Percentiles rank a stretch among this genome's conserved stretches.
Conservation (phyloP, 768 basidiomycete species). For the Collybia nuda region DNA sequence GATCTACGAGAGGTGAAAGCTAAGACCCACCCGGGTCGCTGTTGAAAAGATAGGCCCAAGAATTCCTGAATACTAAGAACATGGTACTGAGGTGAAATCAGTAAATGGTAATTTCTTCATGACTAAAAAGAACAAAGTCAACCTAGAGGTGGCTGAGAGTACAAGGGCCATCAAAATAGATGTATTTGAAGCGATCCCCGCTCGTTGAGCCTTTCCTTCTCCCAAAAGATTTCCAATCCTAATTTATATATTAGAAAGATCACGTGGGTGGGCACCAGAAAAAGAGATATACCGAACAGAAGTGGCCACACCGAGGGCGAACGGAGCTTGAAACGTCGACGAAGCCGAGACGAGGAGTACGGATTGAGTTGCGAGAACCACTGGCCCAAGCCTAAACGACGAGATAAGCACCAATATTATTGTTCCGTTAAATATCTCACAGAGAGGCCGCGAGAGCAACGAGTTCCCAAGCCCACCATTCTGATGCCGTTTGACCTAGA, state of each 20-base stretch:
- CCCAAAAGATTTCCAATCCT: slow-evolving; percentile 91
- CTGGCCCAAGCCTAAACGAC: slow-evolving; percentile 65
- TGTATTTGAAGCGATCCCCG: slow-evolving; percentile 63
- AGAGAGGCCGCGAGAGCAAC: slow-evolving; percentile 57
- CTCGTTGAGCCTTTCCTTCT: slow-evolving; percentile 71
- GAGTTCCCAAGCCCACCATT: slow-evolving; percentile 99
- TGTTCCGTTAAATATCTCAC: slow-evolving; percentile 23
- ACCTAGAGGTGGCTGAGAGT: slow-evolving; percentile 72
- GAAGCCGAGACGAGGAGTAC: slow-evolving; percentile 78
- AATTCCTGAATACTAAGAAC: slow-evolving; percentile 59
- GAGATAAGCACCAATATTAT: background rate
- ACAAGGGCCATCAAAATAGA: slow-evolving; percentile 65
- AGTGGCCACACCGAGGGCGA: slow-evolving; percentile 76
- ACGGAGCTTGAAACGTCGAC: slow-evolving; percentile 81
- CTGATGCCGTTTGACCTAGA: slow-evolving; percentile 74
- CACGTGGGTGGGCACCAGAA: background rate
- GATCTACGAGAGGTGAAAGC: background rate
- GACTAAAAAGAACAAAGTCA: slow-evolving; percentile 5
- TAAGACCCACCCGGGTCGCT: slow-evolving; percentile 49
- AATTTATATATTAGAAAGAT: background rate
- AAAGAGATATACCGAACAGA: slow-evolving; percentile 67
- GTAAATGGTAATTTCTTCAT: slow-evolving; percentile 1
- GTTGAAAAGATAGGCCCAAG: slow-evolving; percentile 79
- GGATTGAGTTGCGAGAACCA: slow-evolving; percentile 84
- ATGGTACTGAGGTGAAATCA: slow-evolving; percentile 35